Conservation (phyloP, 192 early-diverging fungal species). For the Dissophora ornata region DNA sequence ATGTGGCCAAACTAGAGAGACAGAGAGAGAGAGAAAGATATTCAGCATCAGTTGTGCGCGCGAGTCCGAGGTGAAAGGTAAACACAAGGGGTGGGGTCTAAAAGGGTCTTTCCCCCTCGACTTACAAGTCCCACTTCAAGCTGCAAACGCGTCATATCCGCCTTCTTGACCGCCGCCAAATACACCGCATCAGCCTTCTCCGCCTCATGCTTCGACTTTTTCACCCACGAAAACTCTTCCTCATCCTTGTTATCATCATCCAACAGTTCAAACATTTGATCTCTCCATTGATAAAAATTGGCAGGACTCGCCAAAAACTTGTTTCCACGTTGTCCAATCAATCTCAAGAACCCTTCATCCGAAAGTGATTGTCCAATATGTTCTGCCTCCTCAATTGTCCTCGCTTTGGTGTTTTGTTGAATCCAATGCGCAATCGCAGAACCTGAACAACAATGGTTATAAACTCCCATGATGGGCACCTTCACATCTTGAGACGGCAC, state of each 20-base stretch:
- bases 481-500: constrained; percentile 73
- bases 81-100: no score
- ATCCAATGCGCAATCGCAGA: constrained; percentile 80
- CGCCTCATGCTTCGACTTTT: constrained; percentile 64
- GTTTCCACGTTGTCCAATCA: constrained; percentile 76
- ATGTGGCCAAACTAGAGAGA: constrained; percentile 63
- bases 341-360: constrained; percentile 68
- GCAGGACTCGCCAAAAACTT: constrained; percentile 71
- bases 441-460: constrained; percentile 71
- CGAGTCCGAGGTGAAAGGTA: no score
- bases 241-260: constrained; percentile 55
- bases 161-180: constrained; percentile 67
- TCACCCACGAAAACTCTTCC: constrained; percentile 30
- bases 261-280: constrained; percentile 63
- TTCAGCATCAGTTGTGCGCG: no score
- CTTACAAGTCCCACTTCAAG: constrained; percentile 76
- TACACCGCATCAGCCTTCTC: constrained; percentile 76
- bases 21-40: background rate
- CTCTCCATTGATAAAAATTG: constrained; percentile 80
- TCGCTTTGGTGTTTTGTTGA: constrained; percentile 71
- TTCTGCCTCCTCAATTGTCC: constrained; percentile 71
- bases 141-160: constrained; percentile 73
- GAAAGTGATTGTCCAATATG: constrained; percentile 78
- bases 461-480: constrained; percentile 75
- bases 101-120: constrained; percentile 1